phyloP scores from a whole-genome alignment of 192 early-diverging fungal genomes.

The Spizellomyces sp. region DNA sequence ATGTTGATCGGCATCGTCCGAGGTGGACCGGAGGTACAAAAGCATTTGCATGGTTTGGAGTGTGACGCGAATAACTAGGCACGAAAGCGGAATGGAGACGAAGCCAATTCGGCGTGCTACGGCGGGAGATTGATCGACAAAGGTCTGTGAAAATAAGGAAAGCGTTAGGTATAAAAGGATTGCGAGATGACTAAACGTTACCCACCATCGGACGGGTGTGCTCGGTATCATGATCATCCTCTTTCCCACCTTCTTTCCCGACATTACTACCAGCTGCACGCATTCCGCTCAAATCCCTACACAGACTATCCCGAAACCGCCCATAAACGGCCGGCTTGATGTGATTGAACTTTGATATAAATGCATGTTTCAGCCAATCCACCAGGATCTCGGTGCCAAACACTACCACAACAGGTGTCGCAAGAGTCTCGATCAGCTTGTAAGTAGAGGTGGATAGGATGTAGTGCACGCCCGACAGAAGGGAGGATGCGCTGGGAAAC shows the following conservation, averaged over 20 bases:
- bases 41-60: constrained; percentile 56
- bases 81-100: constrained; percentile 75
- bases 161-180: background rate
- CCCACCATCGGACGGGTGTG: too few relatives aligned
- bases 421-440: constrained; percentile 60
- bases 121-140: constrained; percentile 71
- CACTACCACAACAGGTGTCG: constrained; percentile 82
- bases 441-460: constrained; percentile 56
- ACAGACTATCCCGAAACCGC: constrained; percentile 84
- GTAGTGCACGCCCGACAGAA: background rate
- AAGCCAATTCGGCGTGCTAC: constrained; percentile 82
- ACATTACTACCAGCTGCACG: background rate
- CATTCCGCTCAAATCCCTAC: constrained; percentile 74
- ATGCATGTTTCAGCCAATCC: constrained; percentile 98
- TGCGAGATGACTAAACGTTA: background rate
- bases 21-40: constrained; percentile 23
- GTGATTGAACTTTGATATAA: constrained; percentile 97
- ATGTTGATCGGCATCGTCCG: background rate
- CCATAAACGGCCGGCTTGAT: constrained; percentile 86
- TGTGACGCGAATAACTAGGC: constrained; percentile 65
- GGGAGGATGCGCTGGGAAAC: constrained; percentile 3
- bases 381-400: constrained; percentile 88
- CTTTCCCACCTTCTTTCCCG: background rate
- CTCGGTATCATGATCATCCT: background rate
- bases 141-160: constrained; percentile 39